These are phyloP conservation scores for Crucibulum laeve DNA, from an alignment of 768 basidiomycete genomes.

Conservation along the genomic window DNA sequence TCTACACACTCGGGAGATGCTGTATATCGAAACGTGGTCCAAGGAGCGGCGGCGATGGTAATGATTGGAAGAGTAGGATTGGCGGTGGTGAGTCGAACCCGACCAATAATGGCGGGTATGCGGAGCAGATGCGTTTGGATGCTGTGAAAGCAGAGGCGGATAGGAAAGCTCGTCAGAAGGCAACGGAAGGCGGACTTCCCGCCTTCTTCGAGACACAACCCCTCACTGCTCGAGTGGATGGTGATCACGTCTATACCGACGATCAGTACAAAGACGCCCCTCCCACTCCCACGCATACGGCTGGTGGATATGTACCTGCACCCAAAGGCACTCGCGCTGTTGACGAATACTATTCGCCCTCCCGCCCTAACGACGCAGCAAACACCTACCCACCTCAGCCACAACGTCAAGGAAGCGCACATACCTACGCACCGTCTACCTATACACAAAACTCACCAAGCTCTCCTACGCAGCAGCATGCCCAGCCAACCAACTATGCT, in stretches of 20 bases:
- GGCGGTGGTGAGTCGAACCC: conserved; percentile 15
- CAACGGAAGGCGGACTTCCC: conserved; percentile 65
- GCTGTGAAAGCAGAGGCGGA: conserved; percentile 86
- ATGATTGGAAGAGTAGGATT: conserved; percentile 33
- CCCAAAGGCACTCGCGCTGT: conserved; percentile 63
- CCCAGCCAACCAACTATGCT: conserved; percentile 14
- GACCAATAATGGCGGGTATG: conserved; percentile 29
- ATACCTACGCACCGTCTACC: conserved; percentile 34
- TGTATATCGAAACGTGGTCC: conserved; percentile 63
- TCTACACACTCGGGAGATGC: conserved; percentile 81
- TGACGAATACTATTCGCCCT: conserved; percentile 65
- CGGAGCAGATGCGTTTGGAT: conserved; percentile 72
- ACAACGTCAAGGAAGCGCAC: conserved; percentile 32
- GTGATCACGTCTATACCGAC: conserved; percentile 54
- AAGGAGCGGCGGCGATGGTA: conserved; percentile 25
- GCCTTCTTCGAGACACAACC: conserved; percentile 75
- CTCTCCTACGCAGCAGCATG: conserved; percentile 11
- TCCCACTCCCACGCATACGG: conserved; percentile 24
- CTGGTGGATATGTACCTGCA: conserved; percentile 65
- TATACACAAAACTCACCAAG: conserved; percentile 14
- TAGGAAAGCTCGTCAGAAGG: conserved; percentile 64
- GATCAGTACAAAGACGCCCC: conserved; percentile 29
- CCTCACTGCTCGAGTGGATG: conserved; percentile 55
- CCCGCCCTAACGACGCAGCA: conserved; percentile 19
- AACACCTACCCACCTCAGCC: conserved; percentile 44